Evolutionary conservation across 1,284 basidiomycete species (phyloP).

Genomic region (Caloboletus inedulis): DNA sequence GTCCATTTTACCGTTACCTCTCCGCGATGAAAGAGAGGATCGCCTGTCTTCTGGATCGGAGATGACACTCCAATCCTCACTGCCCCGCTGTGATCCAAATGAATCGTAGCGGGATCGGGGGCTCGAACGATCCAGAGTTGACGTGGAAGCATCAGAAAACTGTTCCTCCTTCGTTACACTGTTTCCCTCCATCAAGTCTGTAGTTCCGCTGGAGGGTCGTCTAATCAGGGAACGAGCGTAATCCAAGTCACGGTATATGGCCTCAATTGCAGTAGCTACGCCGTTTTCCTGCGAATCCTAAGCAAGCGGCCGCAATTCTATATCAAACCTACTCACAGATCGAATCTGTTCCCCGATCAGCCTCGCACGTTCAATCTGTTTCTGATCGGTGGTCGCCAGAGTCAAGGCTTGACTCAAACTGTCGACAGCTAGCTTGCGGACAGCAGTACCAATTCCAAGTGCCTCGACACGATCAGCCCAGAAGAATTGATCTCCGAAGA

Average conservation of each 20-base stretch:
- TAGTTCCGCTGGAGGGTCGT: slow-evolving; percentile 36
- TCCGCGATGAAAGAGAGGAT: slow-evolving; percentile 49
- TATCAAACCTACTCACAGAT: slow-evolving; percentile 45
- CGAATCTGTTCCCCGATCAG: slow-evolving; percentile 83
- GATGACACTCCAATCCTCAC: slow-evolving; percentile 82
- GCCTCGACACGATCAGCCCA: slow-evolving; percentile 95
- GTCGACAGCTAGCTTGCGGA: slow-evolving; percentile 82
- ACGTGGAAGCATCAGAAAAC: slow-evolving; percentile 26
- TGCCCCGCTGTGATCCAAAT: slow-evolving; percentile 50
- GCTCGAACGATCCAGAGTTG: slow-evolving; percentile 32
- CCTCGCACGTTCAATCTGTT: slow-evolving; percentile 84
- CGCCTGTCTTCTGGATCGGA: slow-evolving; percentile 65
- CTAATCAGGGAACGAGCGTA: slow-evolving; percentile 84
- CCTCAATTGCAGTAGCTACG: slow-evolving; percentile 83
- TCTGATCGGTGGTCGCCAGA: slow-evolving; percentile 81
- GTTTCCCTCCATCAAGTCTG: slow-evolving; percentile 40
- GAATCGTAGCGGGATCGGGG: slow-evolving; percentile 57
- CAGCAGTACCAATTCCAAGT: slow-evolving; percentile 82
- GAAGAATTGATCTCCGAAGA: slow-evolving; percentile 98
- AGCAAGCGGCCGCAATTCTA: slow-evolving; percentile 7
- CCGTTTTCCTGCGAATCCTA: slow-evolving; percentile 71
- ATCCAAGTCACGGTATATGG: slow-evolving; percentile 89
- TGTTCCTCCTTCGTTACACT: slow-evolving; percentile 44
- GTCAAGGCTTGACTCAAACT: slow-evolving; percentile 74
- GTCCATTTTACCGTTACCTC: slow-evolving; percentile 32